Conservation (phyloP, 768 basidiomycete species). For the Phylloporus sp. region DNA sequence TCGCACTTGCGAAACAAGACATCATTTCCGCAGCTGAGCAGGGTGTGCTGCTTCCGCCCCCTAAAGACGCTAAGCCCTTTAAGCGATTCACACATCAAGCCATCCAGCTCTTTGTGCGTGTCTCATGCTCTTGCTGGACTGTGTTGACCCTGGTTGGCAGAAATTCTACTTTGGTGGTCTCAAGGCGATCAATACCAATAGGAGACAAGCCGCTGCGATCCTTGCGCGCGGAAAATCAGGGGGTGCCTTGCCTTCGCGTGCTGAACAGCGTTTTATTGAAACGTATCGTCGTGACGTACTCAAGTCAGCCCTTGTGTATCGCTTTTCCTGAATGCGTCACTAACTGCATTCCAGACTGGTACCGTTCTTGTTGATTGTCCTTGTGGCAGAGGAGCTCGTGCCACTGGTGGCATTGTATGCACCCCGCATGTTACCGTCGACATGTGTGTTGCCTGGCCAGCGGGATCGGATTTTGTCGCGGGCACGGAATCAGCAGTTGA, state of each 20-base stretch:
- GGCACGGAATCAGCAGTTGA: slow-evolving; percentile 44
- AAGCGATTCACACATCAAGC: slow-evolving; percentile 47
- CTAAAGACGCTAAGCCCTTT: slow-evolving; percentile 55
- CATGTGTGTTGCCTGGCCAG: slow-evolving; percentile 81
- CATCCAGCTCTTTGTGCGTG: slow-evolving; percentile 43
- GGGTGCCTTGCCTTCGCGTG: slow-evolving; percentile 59
- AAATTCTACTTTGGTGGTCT: slow-evolving; percentile 85
- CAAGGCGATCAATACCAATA: slow-evolving; percentile 65
- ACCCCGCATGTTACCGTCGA: slow-evolving; percentile 83
- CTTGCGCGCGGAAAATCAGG: slow-evolving; percentile 52
- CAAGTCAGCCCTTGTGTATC: too few relatives aligned
- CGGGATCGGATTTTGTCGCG: slow-evolving; percentile 58
- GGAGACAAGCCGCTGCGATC: slow-evolving; percentile 52
- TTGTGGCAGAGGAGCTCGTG: slow-evolving; percentile 76
- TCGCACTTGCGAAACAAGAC: slow-evolving; percentile 58
- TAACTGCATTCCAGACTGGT: slow-evolving; percentile 45
- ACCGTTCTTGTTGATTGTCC: slow-evolving; percentile 71
- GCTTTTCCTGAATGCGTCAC: slow-evolving; percentile 1
- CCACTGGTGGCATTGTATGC: slow-evolving; percentile 82
- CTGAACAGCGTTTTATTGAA: slow-evolving; percentile 65
- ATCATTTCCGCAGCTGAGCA: slow-evolving; percentile 61
- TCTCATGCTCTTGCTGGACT: neutral
- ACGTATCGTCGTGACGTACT: slow-evolving; percentile 64
- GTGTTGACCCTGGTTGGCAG: slow-evolving; percentile 30
- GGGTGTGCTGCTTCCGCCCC: slow-evolving; percentile 66